Percentiles rank a stretch among this genome's conserved stretches.
These are phyloP conservation scores for Brassica balearica DNA, from an alignment of 441 rosid genomes.

Conservation along the genomic window DNA sequence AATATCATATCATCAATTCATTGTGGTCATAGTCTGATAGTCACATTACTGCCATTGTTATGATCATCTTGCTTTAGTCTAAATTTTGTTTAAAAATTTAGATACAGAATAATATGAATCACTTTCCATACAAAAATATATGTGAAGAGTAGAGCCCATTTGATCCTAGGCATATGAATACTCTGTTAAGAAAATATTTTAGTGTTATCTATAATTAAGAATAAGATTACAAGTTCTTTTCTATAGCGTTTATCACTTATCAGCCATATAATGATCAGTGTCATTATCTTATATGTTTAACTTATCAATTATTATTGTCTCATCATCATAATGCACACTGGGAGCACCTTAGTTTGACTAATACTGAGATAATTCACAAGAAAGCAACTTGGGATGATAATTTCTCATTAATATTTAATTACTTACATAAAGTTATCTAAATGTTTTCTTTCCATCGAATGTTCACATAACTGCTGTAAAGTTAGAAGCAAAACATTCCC, in stretches of 20 bases:
- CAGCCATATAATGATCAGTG: constrained; percentile 27
- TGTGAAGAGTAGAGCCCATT: neutral
- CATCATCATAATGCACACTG: constrained; percentile 32
- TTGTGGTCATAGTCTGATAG: constrained; percentile 4
- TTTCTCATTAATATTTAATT: constrained; percentile 19
- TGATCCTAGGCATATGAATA: neutral
- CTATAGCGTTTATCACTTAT: constrained; percentile 22
- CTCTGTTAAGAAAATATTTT: neutral
- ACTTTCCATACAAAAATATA: neutral
- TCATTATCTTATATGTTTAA: constrained; percentile 14
- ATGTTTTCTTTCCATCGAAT: neutral
- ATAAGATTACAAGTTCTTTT: constrained; percentile 12
- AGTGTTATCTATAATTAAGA: neutral
- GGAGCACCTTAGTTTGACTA: constrained; percentile 35
- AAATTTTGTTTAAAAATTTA: neutral
- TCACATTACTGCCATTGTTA: neutral
- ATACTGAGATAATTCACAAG: constrained; percentile 18
- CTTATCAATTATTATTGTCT: constrained; percentile 14
- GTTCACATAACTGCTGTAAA: constrained; percentile 42
- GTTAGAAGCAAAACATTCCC: constrained; percentile 40
- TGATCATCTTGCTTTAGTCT: neutral
- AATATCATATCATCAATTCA: neutral
- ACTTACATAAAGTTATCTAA: constrained; percentile 22
- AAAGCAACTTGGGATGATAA: constrained; percentile 31
- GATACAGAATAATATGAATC: neutral